A percentile compares a stretch with the other conserved stretches of the same genome.
Conservation (phyloP, 805 yeast species). For the Kodamaea hsintzibuensis region DNA sequence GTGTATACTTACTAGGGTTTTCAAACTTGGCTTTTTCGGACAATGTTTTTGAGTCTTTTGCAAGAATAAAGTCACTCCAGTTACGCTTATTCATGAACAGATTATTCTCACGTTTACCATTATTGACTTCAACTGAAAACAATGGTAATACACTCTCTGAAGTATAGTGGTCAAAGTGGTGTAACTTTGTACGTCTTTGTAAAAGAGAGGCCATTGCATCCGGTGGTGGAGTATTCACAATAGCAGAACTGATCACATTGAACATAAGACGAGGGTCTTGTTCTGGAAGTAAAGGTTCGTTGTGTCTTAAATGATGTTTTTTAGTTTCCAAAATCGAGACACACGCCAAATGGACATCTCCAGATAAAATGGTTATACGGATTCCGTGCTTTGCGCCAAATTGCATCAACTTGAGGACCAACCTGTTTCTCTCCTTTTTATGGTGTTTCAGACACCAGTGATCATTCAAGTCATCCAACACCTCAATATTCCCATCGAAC, state of each 20-base stretch:
- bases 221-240: constrained; percentile 92
- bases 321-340: constrained; percentile 73
- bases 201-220: constrained; percentile 76
- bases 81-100: constrained; percentile 67
- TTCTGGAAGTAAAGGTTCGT: constrained; percentile 48
- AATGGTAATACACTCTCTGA: constrained; percentile 83
- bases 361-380: constrained; percentile 81
- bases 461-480: constrained; percentile 90
- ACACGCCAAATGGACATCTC: constrained; percentile 92
- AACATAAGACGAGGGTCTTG: constrained; percentile 74
- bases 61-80: constrained; percentile 69
- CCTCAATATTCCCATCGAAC: constrained; percentile 89
- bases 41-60: constrained; percentile 29
- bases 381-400: constrained; percentile 66
- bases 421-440: constrained; percentile 76
- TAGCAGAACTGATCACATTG: constrained; percentile 87
- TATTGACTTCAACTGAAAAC: constrained; percentile 62
- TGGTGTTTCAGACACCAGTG: constrained; percentile 95
- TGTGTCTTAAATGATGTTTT: constrained; percentile 43
- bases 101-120: constrained; percentile 45
- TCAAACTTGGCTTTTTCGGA: not conserved
- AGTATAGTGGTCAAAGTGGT: constrained; percentile 62
- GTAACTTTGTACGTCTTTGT: constrained; percentile 65
- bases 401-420: constrained; percentile 60
- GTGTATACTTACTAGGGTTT: not conserved